These are phyloP conservation scores for Boletus barrowsii DNA, from an alignment of 768 basidiomycete genomes.

Conservation along the genomic window DNA sequence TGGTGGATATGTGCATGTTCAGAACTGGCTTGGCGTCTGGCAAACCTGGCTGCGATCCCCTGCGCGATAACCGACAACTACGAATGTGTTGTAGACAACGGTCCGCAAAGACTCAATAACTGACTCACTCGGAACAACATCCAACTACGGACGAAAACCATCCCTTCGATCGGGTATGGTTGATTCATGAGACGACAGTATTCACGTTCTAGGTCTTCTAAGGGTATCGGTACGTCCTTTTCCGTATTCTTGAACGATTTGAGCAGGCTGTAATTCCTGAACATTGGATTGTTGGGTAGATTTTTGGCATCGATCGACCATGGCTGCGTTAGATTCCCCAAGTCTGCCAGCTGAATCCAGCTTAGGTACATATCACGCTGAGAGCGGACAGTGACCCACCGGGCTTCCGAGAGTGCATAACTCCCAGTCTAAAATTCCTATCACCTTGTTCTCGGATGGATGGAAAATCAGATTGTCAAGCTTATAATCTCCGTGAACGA, in stretches of 20 bases:
- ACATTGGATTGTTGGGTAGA: slow-evolving; percentile 28
- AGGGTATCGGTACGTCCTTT: slow-evolving; percentile 54
- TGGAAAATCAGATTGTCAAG: slow-evolving; percentile 98
- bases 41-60: slow-evolving; percentile 85
- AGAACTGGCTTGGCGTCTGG: slow-evolving; percentile 85
- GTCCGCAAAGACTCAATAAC: background rate
- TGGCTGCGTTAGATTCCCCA: slow-evolving; percentile 85
- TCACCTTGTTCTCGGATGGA: slow-evolving; percentile 84
- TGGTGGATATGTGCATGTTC: slow-evolving; percentile 57
- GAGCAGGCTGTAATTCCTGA: slow-evolving; percentile 30
- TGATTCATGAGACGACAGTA: slow-evolving; percentile 67
- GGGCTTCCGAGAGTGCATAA: slow-evolving; percentile 92
- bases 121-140: slow-evolving; percentile 71
- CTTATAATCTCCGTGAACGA: slow-evolving; percentile 98
- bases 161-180: slow-evolving; percentile 72
- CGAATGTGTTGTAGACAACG: background rate
- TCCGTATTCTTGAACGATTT: slow-evolving; percentile 64
- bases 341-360: slow-evolving; percentile 68
- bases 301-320: slow-evolving; percentile 59
- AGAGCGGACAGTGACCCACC: slow-evolving; percentile 42
- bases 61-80: slow-evolving; percentile 81
- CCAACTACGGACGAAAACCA: slow-evolving; percentile 83
- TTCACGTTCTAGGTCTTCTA: slow-evolving; percentile 77
- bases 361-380: background rate
- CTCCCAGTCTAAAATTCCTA: slow-evolving; percentile 98